Evolutionary conservation across 192 early-diverging fungal genomes (phyloP), one percentile per base, ranked within the genome.

Genomic region (Backusella tuberculispora): DNA sequence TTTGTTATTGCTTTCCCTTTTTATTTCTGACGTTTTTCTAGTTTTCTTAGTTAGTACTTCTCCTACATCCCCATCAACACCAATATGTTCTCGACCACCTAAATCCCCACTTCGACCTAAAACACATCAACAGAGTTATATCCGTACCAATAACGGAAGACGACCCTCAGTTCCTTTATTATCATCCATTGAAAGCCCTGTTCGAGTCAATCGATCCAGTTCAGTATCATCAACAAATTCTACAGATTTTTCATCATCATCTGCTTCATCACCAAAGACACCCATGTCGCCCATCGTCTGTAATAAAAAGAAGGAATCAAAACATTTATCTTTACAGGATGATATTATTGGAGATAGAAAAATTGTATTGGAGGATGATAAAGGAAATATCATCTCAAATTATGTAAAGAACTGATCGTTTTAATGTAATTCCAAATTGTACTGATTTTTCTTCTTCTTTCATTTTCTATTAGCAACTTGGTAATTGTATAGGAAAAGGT

Each of bases 401-500:
- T 60, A 60, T 13, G 53, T 60, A 26, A 12, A 24, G 21, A 24
- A 19, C 17, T 6, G 17, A 48, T 19, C 19, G 8, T 21, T n/a
- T 21, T 56, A 21, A 8, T 56, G 7, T 42, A 42, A 42, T 19
- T 56, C 10, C n/a, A n/a, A n/a, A n/a, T n/a, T n/a, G n/a, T n/a
- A n/a, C n/a, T n/a, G n/a, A n/a, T n/a, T n/a, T n/a, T n/a, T n/a
- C n/a, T n/a, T n/a, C n/a, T n/a, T n/a, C n/a, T n/a, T n/a, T n/a
- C n/a, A n/a, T n/a, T n/a, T n/a, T n/a, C n/a, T n/a, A n/a, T n/a
- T n/a, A n/a, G 83, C 91, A 93, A 82, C 76, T 97, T 7, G 95
- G 95, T 17, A 92, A 92, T 72, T 92, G 92, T 50, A 97, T 97
- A 69, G 95, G 95, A 5, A 87, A 89, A 48, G 95, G 95, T 8